phyloP scores from a whole-genome alignment of 306 rosid genomes.

The Crataegus laevigata region DNA sequence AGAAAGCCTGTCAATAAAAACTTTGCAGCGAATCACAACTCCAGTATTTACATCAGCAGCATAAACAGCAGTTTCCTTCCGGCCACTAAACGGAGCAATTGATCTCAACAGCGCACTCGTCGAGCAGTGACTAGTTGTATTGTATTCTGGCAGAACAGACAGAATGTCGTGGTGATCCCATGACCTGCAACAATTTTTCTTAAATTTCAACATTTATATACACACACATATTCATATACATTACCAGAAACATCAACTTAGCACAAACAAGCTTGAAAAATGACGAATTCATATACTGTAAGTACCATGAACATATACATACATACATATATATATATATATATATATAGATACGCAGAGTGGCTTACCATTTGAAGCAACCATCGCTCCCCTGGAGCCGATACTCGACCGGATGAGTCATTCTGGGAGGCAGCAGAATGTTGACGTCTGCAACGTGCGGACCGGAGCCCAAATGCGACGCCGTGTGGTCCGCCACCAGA shows the following conservation, averaged over 20 bases:
- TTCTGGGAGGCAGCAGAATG: constrained; percentile 71
- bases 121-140: constrained; percentile 71
- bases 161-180: constrained; percentile 97
- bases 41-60: constrained; percentile 75
- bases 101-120: constrained; percentile 82
- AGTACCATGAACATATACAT: neutral
- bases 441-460: constrained; percentile 92
- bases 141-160: constrained; percentile 71
- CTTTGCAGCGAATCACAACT: constrained; percentile 77
- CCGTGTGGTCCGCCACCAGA: constrained; percentile 17
- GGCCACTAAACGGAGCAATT: constrained; percentile 71
- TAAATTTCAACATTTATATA: neutral
- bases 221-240: neutral
- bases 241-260: neutral
- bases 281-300: neutral
- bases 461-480: constrained; percentile 46
- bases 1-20: constrained; percentile 74
- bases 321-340: neutral
- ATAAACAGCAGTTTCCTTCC: constrained; percentile 95
- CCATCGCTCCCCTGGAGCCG: constrained; percentile 90
- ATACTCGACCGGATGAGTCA: constrained; percentile 76
- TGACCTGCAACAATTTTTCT: constrained; percentile 41
- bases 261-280: neutral
- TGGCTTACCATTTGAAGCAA: constrained; percentile 75
- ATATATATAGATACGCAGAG: neutral